Percentiles rank a stretch among this genome's conserved stretches.
These are phyloP conservation scores for Pugionium dolabratum DNA, from an alignment of 345 rosid genomes.

Conservation along the genomic window DNA sequence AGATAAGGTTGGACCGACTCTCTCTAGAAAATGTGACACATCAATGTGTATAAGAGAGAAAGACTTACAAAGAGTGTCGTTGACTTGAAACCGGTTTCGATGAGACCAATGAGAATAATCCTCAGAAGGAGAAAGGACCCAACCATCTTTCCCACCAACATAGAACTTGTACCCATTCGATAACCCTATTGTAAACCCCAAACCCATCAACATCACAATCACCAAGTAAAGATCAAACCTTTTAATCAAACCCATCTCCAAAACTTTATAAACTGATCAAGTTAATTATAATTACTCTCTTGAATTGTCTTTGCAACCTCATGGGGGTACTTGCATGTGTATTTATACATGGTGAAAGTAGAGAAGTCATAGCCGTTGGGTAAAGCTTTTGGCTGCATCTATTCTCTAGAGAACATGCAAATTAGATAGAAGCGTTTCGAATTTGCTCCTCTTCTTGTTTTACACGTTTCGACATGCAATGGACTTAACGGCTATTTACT, in stretches of 20 bases:
- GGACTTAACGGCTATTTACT: conserved; percentile 48
- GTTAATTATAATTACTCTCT: neutral
- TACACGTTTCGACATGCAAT: conserved; percentile 60
- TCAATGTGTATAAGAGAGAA: neutral
- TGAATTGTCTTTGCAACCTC: conserved; percentile 3
- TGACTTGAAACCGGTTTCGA: conserved; percentile 78
- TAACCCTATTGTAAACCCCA: conserved; percentile 41
- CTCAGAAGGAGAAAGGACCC: conserved; percentile 72
- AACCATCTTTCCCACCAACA: conserved; percentile 83
- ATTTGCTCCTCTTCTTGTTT: conserved; percentile 23
- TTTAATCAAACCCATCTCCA: conserved; percentile 22
- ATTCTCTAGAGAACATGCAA: conserved; percentile 6
- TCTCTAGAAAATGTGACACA: neutral
- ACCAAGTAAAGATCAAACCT: conserved; percentile 26
- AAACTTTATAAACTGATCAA: neutral
- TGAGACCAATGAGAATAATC: conserved; percentile 76
- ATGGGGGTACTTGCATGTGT: conserved; percentile 13
- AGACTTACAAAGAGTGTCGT: conserved; percentile 71
- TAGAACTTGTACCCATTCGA: conserved; percentile 50
- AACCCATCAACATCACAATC: conserved; percentile 27
- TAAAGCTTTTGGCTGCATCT: conserved; percentile 39
- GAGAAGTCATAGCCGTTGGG: conserved; percentile 42
- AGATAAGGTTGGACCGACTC: too few relatives aligned
- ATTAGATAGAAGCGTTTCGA: conserved; percentile 44
- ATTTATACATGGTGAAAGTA: conserved; percentile 37